A percentile compares a stretch with the other conserved stretches of the same genome.
Conservation (phyloP, 768 basidiomycete genomes). For the Boletus patriciae region DNA sequence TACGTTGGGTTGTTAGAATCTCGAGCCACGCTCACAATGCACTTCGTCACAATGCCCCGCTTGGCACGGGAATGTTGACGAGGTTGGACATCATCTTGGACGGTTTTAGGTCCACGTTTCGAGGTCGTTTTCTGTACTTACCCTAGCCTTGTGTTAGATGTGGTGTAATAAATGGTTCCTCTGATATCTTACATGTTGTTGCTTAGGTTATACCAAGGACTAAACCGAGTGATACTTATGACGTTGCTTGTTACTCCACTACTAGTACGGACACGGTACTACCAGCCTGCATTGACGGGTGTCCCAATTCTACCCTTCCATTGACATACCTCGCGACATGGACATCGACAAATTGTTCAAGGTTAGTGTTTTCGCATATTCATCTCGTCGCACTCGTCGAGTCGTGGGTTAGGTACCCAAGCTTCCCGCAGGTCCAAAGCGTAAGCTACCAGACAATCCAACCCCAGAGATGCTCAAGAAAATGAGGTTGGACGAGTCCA, state of each 20-base stretch:
- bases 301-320: not conserved
- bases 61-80: slow-evolving; percentile 7
- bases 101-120: not conserved
- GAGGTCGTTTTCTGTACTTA: not conserved
- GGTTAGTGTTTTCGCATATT: slow-evolving; percentile 24
- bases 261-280: no score
- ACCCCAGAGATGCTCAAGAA: slow-evolving; percentile 82
- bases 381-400: not conserved
- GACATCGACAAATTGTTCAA: slow-evolving; percentile 54
- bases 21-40: slow-evolving; percentile 26
- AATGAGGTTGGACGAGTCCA: slow-evolving; percentile 55
- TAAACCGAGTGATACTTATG: not conserved
- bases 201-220: slow-evolving; percentile 18
- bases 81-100: slow-evolving; percentile 4
- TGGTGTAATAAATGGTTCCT: not conserved
- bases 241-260: not conserved
- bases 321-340: slow-evolving; percentile 30
- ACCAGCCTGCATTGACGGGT: not conserved
- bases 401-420: slow-evolving; percentile 55
- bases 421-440: slow-evolving; percentile 63
- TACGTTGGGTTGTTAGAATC: slow-evolving; percentile 28
- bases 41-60: slow-evolving; percentile 7
- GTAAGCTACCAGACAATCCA: slow-evolving; percentile 75
- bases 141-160: slow-evolving; percentile 3
- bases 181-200: not conserved